Evolutionary conservation across 768 basidiomycete genomes (phyloP).

Genomic region (Floccularia luteovirens): DNA sequence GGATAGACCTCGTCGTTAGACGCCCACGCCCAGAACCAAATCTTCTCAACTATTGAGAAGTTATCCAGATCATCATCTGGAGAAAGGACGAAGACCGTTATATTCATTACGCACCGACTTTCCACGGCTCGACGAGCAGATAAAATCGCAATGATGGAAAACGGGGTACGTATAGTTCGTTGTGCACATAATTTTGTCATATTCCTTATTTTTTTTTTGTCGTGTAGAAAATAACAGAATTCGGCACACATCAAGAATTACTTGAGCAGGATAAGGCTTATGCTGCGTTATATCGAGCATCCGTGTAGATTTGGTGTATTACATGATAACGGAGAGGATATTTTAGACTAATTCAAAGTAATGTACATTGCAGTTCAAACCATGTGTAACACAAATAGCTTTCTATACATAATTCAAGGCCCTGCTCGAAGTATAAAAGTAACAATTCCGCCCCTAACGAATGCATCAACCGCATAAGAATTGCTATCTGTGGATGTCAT

Average conservation of each 20-base stretch:
- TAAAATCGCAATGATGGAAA: constrained; percentile 83
- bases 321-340: neutral
- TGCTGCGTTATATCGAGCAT: constrained; percentile 63
- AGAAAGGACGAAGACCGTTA: constrained; percentile 58
- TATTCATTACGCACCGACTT: constrained; percentile 81
- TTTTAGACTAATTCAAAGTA: constrained; percentile 4
- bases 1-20: constrained; percentile 72
- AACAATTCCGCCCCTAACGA: constrained; percentile 55
- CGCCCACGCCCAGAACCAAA: constrained; percentile 70
- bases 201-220: constrained; percentile 5
- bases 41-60: constrained; percentile 68
- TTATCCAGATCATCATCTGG: constrained; percentile 54
- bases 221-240: constrained; percentile 64
- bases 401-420: constrained; percentile 10
- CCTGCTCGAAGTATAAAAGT: constrained; percentile 53
- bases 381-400: neutral
- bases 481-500: constrained; percentile 29
- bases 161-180: constrained; percentile 37
- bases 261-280: constrained; percentile 54
- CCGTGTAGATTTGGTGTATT: constrained; percentile 32
- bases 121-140: constrained; percentile 78
- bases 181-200: constrained; percentile 5
- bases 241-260: constrained; percentile 67
- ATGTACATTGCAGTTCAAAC: neutral
- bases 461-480: constrained; percentile 56